These are phyloP conservation scores for Pseudohyphozyma bogoriensis DNA, from an alignment of 768 basidiomycete species.

Conservation along the genomic window DNA sequence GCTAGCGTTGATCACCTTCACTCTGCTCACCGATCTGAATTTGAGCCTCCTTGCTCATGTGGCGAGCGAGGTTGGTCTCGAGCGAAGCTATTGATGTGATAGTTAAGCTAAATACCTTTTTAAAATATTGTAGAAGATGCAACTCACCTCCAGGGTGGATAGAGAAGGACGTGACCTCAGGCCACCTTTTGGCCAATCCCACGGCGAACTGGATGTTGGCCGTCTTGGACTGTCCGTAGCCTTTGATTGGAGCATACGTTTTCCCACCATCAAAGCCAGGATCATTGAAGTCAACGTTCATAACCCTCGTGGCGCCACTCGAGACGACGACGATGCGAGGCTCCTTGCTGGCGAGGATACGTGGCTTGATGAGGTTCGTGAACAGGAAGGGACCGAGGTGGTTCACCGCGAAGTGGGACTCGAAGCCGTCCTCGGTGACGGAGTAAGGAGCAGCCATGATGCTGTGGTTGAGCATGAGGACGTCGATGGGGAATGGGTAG, in stretches of 20 bases:
- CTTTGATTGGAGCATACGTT: neutral
- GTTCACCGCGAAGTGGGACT: constrained; percentile 19
- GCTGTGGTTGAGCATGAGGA: constrained; percentile 28
- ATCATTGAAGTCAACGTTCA: neutral
- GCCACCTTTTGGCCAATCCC: constrained; percentile 3
- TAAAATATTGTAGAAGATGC: neutral
- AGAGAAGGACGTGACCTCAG: neutral
- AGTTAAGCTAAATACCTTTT: neutral
- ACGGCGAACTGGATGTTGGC: constrained; percentile 22
- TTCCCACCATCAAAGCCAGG: neutral
- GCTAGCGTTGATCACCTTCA: neutral
- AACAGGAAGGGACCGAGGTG: constrained; percentile 25
- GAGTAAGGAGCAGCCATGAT: neutral
- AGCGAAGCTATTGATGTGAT: neutral
- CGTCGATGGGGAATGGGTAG: constrained; percentile 18
- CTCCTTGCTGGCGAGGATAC: neutral
- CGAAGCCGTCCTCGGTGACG: constrained; percentile 12
- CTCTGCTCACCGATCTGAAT: no score
- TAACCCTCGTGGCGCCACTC: neutral
- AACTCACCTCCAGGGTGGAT: constrained; percentile 12
- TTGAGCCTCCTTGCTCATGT: no score
- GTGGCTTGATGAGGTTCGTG: constrained; percentile 6
- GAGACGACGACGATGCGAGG: constrained; percentile 14
- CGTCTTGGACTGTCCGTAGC: constrained; percentile 15
- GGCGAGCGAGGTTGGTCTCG: no score